Evolutionary conservation across 208 protist genomes (phyloP).

Genomic region (Acanthamoeba castellanii): DNA sequence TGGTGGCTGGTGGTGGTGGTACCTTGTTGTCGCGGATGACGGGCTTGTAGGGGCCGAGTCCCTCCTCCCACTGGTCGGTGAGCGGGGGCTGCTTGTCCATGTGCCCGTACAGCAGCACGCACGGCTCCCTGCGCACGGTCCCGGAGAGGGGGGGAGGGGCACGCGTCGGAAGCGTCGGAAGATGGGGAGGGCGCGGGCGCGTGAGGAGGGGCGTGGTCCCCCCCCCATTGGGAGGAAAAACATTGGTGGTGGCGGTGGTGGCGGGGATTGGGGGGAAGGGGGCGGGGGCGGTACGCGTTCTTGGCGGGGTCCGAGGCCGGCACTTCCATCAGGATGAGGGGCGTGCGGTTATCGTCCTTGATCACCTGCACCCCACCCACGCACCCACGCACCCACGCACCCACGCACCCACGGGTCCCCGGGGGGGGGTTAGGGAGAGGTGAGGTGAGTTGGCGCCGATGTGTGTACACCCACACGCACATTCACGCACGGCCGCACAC

Average conservation of each 20-base stretch:
- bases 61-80: conserved; percentile 92
- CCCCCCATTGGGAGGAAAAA: too few relatives aligned
- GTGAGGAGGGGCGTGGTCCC: neutral
- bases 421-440: too few relatives aligned
- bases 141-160: too few relatives aligned
- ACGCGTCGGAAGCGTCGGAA: too few relatives aligned
- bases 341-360: neutral
- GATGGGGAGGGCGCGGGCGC: too few relatives aligned
- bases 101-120: conserved; percentile 92
- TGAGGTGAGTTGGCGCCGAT: too few relatives aligned
- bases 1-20: too few relatives aligned
- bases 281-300: neutral
- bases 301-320: neutral
- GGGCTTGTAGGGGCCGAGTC: conserved; percentile 82
- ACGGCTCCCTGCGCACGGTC: neutral
- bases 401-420: too few relatives aligned
- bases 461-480: too few relatives aligned
- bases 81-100: conserved; percentile 98
- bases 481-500: too few relatives aligned
- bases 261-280: neutral
- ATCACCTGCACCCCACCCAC: neutral
- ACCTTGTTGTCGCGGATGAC: conserved; percentile 77
- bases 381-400: too few relatives aligned
- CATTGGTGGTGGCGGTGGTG: too few relatives aligned
- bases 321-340: conserved; percentile 16